Conservation (phyloP, 257 asterid genomes). For the Plantago elongata region DNA sequence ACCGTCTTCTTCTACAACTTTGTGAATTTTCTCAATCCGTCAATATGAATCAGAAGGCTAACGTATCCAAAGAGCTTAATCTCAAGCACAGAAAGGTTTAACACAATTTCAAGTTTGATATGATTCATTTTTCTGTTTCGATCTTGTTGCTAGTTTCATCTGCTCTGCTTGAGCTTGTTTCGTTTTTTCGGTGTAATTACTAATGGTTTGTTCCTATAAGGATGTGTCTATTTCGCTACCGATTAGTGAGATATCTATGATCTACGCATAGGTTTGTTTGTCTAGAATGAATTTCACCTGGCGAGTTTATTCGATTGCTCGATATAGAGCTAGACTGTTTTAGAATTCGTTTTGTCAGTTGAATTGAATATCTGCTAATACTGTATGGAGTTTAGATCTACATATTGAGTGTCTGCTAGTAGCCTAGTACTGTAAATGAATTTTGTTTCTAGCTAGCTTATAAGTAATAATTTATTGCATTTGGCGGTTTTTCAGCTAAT, state of each 20-base stretch:
- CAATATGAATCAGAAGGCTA: constrained; percentile 87
- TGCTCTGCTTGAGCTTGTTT: background rate
- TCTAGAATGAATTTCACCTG: background rate
- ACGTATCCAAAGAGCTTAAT: constrained; percentile 93
- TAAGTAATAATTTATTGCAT: constrained; percentile 1
- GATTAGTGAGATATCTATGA: constrained; percentile 12
- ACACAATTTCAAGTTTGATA: constrained; percentile 3
- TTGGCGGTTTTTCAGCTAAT: background rate
- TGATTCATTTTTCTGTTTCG: constrained; percentile 4
- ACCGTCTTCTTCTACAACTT: background rate
- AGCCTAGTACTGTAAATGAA: background rate
- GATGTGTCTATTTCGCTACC: constrained; percentile 11
- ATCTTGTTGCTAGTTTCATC: constrained; percentile 7
- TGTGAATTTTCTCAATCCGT: background rate
- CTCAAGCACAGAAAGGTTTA: constrained; percentile 87
- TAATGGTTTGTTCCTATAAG: constrained; percentile 1
- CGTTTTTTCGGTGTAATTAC: background rate
- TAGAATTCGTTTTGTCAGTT: no score
- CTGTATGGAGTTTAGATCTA: no score
- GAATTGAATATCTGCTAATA: no score
- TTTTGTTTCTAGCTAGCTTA: background rate
- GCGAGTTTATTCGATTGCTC: background rate
- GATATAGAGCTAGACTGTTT: background rate
- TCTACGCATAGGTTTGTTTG: constrained; percentile 1
- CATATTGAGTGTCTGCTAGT: background rate